These are phyloP conservation scores for Simmondsia chinensis DNA, from an alignment of 148 eudicot species.

Conservation along the genomic window DNA sequence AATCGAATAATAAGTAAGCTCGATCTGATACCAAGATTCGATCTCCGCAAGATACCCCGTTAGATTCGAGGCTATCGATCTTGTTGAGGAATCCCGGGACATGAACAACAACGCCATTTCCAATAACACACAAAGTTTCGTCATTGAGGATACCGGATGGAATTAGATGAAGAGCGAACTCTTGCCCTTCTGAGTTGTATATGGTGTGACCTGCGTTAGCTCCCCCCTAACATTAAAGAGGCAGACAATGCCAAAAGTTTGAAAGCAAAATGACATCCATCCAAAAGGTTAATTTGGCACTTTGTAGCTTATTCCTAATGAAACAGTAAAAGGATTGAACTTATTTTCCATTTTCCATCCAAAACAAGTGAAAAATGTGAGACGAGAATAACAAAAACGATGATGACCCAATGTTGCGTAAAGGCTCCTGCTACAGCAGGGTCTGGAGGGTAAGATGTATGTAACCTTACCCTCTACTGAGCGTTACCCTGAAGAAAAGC, in stretches of 20 bases:
- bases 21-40: slow-evolving; percentile 95
- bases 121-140: slow-evolving; percentile 80
- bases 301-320: too few species aligned
- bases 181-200: slow-evolving; percentile 86
- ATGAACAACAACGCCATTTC: slow-evolving; percentile 94
- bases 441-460: too few species aligned
- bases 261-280: not conserved
- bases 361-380: too few species aligned
- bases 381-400: too few species aligned
- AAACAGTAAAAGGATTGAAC: too few species aligned
- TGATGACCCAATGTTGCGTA: too few species aligned
- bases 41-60: slow-evolving; percentile 74
- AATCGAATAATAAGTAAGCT: slow-evolving; percentile 86
- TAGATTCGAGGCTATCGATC: slow-evolving; percentile 82
- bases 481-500: too few species aligned
- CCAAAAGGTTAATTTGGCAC: too few species aligned
- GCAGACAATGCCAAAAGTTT: not conserved
- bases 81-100: slow-evolving; percentile 78
- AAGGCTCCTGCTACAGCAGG: too few species aligned
- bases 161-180: slow-evolving; percentile 92
- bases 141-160: slow-evolving; percentile 97
- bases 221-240: slow-evolving; percentile 54
- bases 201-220: slow-evolving; percentile 98
- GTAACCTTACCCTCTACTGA: too few species aligned
- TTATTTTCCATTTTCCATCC: too few species aligned